These are phyloP conservation scores for Pleurotus sapidus DNA, from an alignment of 768 basidiomycete species.

Conservation along the genomic window DNA sequence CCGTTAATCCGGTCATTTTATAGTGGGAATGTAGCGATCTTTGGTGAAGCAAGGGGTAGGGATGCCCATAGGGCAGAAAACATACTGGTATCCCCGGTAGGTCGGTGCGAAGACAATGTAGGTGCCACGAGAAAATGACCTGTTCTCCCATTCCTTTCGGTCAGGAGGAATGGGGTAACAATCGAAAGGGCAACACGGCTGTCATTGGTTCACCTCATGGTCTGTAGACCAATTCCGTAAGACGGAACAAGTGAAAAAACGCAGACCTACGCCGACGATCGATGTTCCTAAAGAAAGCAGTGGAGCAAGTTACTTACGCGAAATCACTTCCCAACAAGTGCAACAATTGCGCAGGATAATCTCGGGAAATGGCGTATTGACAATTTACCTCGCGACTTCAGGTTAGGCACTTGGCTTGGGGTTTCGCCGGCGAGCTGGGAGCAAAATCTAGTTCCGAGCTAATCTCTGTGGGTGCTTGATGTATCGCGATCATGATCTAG, in stretches of 20 bases:
- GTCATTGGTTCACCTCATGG: not conserved
- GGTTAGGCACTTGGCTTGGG: no score
- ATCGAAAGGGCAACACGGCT: not conserved
- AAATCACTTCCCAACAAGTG: no score
- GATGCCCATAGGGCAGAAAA: not conserved
- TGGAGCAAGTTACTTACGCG: not conserved
- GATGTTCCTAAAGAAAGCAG: not conserved
- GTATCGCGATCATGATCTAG: slow-evolving; percentile 6
- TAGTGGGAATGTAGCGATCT: slow-evolving; percentile 1
- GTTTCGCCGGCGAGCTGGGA: slow-evolving; percentile 1
- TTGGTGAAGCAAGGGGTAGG: not conserved
- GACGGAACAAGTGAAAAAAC: no score
- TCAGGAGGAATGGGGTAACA: not conserved
- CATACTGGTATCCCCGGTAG: not conserved
- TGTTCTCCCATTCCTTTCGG: not conserved
- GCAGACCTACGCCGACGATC: not conserved
- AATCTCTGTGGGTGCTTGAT: not conserved
- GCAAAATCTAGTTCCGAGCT: not conserved
- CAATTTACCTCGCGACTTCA: not conserved
- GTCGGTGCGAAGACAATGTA: slow-evolving; percentile 5
- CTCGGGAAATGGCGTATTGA: not conserved
- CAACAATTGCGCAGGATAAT: not conserved
- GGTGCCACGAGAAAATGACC: slow-evolving; percentile 4
- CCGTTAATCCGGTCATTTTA: not conserved
- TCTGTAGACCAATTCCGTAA: not conserved